Percentiles rank a stretch among this genome's conserved stretches.
Evolutionary conservation across 768 basidiomycete species (phyloP).

Genomic region (Collybia sp.): DNA sequence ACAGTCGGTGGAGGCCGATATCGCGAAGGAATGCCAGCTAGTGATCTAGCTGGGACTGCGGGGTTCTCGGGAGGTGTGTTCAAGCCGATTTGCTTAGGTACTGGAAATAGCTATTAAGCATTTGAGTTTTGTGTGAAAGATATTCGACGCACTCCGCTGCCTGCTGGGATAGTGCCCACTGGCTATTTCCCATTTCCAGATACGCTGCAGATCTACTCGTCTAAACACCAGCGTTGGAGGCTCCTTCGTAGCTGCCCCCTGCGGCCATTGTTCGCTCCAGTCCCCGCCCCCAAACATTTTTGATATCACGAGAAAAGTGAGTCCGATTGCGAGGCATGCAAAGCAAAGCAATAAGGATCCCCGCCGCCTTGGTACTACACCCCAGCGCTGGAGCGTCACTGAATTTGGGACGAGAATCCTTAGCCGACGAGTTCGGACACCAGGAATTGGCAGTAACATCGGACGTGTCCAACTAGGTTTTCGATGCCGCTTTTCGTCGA

Average conservation of each 20-base stretch:
- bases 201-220: constrained; percentile 68
- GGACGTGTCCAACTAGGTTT: constrained; percentile 43
- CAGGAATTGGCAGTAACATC: constrained; percentile 54
- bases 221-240: constrained; percentile 67
- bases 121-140: constrained; percentile 1
- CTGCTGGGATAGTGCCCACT: constrained; percentile 86
- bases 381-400: constrained; percentile 36
- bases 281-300: constrained; percentile 34
- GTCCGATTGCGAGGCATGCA: constrained; percentile 45
- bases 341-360: constrained; percentile 50
- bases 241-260: constrained; percentile 25
- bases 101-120: constrained; percentile 26
- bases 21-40: constrained; percentile 41
- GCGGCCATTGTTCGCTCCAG: constrained; percentile 37
- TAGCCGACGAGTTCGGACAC: constrained; percentile 50
- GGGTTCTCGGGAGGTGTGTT: constrained; percentile 57
- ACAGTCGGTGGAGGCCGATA: constrained; percentile 42
- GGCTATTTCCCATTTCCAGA: constrained; percentile 93
- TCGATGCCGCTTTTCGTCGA: constrained; percentile 13
- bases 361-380: constrained; percentile 42
- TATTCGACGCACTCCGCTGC: constrained; percentile 49
- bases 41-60: constrained; percentile 50
- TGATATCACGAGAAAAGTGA: constrained; percentile 42
- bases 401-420: constrained; percentile 56
- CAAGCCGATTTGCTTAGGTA: constrained; percentile 61